These are phyloP conservation scores for Candida dendrica DNA, from an alignment of 805 yeast genomes.

Conservation along the genomic window DNA sequence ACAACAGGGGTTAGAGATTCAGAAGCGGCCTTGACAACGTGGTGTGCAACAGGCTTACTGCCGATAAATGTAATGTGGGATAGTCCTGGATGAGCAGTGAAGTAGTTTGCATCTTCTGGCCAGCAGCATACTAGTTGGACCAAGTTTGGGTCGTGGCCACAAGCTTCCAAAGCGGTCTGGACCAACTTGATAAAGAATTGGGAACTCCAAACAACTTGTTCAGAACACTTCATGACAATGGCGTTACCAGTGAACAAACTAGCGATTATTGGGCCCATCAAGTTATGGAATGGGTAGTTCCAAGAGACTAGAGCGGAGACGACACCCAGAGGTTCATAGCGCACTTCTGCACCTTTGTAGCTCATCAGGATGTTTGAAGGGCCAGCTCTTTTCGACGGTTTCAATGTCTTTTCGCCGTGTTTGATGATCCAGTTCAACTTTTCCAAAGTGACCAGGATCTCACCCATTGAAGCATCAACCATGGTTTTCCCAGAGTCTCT, in stretches of 20 bases:
- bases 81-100: slow-evolving; percentile 76
- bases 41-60: slow-evolving; percentile 89
- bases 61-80: slow-evolving; percentile 94
- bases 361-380: slow-evolving; percentile 80
- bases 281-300: slow-evolving; percentile 96
- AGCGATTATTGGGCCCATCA: slow-evolving; percentile 88
- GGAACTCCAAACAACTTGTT: slow-evolving; percentile 93
- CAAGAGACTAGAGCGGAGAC: slow-evolving; percentile 90
- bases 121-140: slow-evolving; percentile 86
- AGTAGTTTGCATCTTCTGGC: slow-evolving; percentile 82
- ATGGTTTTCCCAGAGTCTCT: slow-evolving; percentile 95
- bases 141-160: slow-evolving; percentile 72
- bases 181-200: slow-evolving; percentile 68
- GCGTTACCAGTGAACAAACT: slow-evolving; percentile 88
- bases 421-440: slow-evolving; percentile 84
- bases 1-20: slow-evolving; percentile 89
- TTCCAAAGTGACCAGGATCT: slow-evolving; percentile 90
- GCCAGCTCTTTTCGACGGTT: slow-evolving; percentile 69
- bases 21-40: slow-evolving; percentile 78
- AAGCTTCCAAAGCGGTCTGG: slow-evolving; percentile 60
- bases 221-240: slow-evolving; percentile 88
- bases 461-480: slow-evolving; percentile 95
- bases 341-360: slow-evolving; percentile 87
- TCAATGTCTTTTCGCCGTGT: slow-evolving; percentile 68
- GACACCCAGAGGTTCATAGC: slow-evolving; percentile 85